Evolutionary conservation across 805 yeast genomes (phyloP).

Genomic region (Candida maesae): DNA sequence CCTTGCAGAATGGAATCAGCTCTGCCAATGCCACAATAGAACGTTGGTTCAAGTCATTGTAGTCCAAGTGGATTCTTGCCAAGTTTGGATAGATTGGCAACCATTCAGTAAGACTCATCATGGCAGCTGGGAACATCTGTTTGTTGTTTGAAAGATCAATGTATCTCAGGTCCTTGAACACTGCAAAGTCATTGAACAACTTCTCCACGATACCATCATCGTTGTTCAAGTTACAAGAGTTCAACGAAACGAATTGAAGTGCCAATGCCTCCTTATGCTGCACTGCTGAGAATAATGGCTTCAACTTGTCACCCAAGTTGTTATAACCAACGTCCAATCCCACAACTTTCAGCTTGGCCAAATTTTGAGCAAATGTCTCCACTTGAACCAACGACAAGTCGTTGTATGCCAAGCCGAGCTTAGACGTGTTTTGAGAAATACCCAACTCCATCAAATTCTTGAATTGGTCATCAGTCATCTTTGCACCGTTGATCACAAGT

Average conservation of each 20-base stretch:
- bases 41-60: conserved; percentile 53
- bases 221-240: conserved; percentile 54
- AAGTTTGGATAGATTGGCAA: conserved; percentile 69
- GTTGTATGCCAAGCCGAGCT: conserved; percentile 80
- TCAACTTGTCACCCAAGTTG: conserved; percentile 44
- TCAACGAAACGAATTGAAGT: conserved; percentile 53
- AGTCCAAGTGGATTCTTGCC: conserved; percentile 66
- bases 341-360: conserved; percentile 40
- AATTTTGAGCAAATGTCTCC: conserved; percentile 55
- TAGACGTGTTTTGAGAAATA: conserved; percentile 48
- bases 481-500: conserved; percentile 76
- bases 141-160: conserved; percentile 79
- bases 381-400: conserved; percentile 58
- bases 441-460: conserved; percentile 61
- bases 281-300: conserved; percentile 26
- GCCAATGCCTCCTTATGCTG: conserved; percentile 23
- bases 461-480: conserved; percentile 53
- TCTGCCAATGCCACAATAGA: conserved; percentile 65
- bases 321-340: conserved; percentile 87
- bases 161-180: conserved; percentile 57
- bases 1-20: conserved; percentile 63
- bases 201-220: conserved; percentile 29
- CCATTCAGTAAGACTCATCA: conserved; percentile 48
- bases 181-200: conserved; percentile 46
- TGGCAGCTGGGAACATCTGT: conserved; percentile 57